Evolutionary conservation across 208 protist genomes (phyloP), one percentile per base, ranked within the genome.

Genomic region (Leishmania gerbilli): DNA sequence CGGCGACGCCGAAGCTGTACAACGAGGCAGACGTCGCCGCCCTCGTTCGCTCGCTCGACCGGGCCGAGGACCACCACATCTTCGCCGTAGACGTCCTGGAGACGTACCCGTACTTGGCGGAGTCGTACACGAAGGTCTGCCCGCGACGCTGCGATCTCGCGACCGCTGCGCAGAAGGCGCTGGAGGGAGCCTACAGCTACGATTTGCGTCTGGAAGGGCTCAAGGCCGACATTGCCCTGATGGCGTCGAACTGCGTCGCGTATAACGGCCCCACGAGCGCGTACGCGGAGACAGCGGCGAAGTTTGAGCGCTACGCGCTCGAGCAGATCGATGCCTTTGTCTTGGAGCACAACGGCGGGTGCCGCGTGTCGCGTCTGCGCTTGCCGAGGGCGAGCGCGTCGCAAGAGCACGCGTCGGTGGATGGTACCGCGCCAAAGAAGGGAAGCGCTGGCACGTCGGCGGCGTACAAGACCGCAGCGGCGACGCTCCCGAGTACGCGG

Each of bases 201-300:
- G 91, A 96, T 49, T 84, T 86, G 31, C 87, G 81, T 47, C 82
- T 98, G 31, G 80, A 80, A 17, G 69, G 62, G 19, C 89, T 98
- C 58, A 83, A 83, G 62, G 88, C 79, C 17, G 95, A 98, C 77
- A 82, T 98, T 42, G 65, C 86, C 62, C 79, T 98, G 67, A 98
- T 98, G 92, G 95, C 91, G 11, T 89, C 82, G 69, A 98, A 98
- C 88, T 98, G 95, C 71, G 79, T 95, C 47, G 87, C 87, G 0
- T 98, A 92, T 76, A 98, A 98, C 79, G 95, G 95, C 9, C 71
- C 82, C 17, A 84, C 85, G 31, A 89, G 87, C 76, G 80, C 76
- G 6, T 87, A 91, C 47, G 90, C 90, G 8, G 85, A 88, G 51
- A 86, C 84, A 34, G 95, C 95, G 8, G 71, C 74, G 11, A 74